These are phyloP conservation scores for Penicillium sp. DNA, from an alignment of 2,329 filamentous ascomycete genomes.

Conservation along the genomic window DNA sequence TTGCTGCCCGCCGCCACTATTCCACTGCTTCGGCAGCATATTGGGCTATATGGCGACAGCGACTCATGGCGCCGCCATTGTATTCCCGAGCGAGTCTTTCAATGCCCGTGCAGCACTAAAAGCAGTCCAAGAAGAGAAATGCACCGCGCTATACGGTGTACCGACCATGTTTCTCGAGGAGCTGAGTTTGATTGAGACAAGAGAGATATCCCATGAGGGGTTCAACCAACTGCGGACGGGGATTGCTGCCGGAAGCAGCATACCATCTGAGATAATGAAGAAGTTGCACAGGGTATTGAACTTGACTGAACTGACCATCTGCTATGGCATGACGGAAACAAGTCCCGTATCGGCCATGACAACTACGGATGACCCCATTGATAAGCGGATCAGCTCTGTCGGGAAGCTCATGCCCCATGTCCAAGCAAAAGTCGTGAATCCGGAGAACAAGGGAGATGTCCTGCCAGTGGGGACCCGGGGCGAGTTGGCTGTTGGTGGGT, in stretches of 20 bases:
- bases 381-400: conserved; percentile 73
- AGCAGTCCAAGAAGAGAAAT: conserved; percentile 63
- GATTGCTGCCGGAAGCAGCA: conserved; percentile 84
- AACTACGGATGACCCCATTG: conserved; percentile 70
- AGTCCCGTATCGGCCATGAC: conserved; percentile 75
- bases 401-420: conserved; percentile 86
- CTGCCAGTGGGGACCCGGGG: conserved; percentile 69
- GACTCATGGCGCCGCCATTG: conserved; percentile 75
- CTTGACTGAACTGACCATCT: conserved; percentile 81
- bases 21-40: conserved; percentile 82
- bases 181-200: conserved; percentile 70
- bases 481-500: conserved; percentile 81
- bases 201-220: conserved; percentile 51
- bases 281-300: conserved; percentile 72
- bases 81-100: conserved; percentile 87
- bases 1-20: conserved; percentile 61
- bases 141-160: conserved; percentile 80
- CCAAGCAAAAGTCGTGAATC: conserved; percentile 73
- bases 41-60: conserved; percentile 96
- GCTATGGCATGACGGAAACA: conserved; percentile 97
- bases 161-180: conserved; percentile 94
- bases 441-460: conserved; percentile 59
- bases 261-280: conserved; percentile 73
- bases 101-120: conserved; percentile 72
- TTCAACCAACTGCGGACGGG: conserved; percentile 77